These are phyloP conservation scores for Claviceps paspali DNA, from an alignment of 2,329 filamentous ascomycete genomes.

Conservation along the genomic window DNA sequence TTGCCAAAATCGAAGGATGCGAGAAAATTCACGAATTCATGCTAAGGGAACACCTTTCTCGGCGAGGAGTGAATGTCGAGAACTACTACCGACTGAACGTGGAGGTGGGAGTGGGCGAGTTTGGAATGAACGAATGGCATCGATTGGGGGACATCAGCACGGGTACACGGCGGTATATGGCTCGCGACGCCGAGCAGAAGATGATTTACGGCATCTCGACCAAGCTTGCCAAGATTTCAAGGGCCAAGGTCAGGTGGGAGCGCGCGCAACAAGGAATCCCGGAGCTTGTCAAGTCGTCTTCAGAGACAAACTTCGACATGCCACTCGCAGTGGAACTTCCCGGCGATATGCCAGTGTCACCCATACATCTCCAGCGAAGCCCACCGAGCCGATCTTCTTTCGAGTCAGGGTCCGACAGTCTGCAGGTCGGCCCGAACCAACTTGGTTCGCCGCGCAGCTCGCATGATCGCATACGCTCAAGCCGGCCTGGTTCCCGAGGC, in stretches of 20 bases:
- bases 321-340: constrained; percentile 44
- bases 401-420: constrained; percentile 37
- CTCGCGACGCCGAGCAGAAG: constrained; percentile 54
- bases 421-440: constrained; percentile 23
- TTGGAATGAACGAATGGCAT: constrained; percentile 98
- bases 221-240: constrained; percentile 71
- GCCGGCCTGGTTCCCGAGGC: constrained; percentile 16
- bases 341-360: constrained; percentile 32
- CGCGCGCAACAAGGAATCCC: constrained; percentile 26
- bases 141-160: constrained; percentile 91
- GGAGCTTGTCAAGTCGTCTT: constrained; percentile 27
- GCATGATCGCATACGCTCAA: constrained; percentile 26
- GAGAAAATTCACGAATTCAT: constrained; percentile 82
- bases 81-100: constrained; percentile 97
- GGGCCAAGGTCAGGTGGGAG: constrained; percentile 56
- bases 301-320: constrained; percentile 23
- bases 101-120: constrained; percentile 88
- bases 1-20: constrained; percentile 88
- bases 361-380: constrained; percentile 21
- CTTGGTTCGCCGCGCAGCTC: constrained; percentile 35
- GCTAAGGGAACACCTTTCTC: constrained; percentile 61
- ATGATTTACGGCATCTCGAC: constrained; percentile 63
- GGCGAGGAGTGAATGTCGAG: constrained; percentile 67
- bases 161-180: constrained; percentile 71
- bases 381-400: constrained; percentile 36